A percentile compares a stretch with the other conserved stretches of the same genome.
These are phyloP conservation scores for carrot (Daucus carota) DNA, from an alignment of 129 eudicot species.

Conservation along the genomic window DNA sequence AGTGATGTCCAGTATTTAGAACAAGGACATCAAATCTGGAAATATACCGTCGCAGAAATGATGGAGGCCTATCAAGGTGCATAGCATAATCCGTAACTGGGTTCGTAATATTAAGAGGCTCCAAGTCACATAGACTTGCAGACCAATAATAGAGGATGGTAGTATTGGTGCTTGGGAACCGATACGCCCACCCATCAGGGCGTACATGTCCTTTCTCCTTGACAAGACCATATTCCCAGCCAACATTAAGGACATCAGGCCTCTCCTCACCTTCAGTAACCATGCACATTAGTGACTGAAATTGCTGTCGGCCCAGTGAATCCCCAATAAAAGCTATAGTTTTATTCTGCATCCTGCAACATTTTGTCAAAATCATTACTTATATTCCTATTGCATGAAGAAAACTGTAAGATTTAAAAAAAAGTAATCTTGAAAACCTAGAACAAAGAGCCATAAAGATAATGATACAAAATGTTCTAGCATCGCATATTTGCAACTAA, in stretches of 20 bases:
- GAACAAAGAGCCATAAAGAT: not conserved
- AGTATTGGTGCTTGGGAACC: slow-evolving; percentile 63
- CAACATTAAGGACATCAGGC: slow-evolving; percentile 57
- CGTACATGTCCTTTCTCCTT: slow-evolving; percentile 51
- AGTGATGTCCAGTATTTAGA: slow-evolving; percentile 85
- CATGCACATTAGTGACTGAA: slow-evolving; percentile 92
- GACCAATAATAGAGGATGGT: slow-evolving; percentile 89
- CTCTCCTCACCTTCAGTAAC: slow-evolving; percentile 59
- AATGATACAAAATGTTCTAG: not conserved
- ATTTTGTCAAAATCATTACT: not conserved
- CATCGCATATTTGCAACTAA: not conserved
- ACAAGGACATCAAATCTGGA: slow-evolving; percentile 52
- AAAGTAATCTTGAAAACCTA: not conserved
- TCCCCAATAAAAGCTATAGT: slow-evolving; percentile 83
- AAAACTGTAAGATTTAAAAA: not conserved
- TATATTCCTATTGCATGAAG: not conserved
- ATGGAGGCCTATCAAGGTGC: slow-evolving; percentile 85
- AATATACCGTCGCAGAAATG: slow-evolving; percentile 48
- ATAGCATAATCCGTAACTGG: slow-evolving; percentile 45
- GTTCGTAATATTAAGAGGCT: slow-evolving; percentile 36
- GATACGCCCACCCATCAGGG: slow-evolving; percentile 90
- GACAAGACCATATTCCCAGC: slow-evolving; percentile 63
- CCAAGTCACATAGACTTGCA: slow-evolving; percentile 65
- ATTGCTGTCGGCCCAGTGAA: slow-evolving; percentile 81
- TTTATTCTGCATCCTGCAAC: slow-evolving; percentile 72